Conservation (phyloP, 371 early-diverging fungal species). For the Mortierella sp. region DNA sequence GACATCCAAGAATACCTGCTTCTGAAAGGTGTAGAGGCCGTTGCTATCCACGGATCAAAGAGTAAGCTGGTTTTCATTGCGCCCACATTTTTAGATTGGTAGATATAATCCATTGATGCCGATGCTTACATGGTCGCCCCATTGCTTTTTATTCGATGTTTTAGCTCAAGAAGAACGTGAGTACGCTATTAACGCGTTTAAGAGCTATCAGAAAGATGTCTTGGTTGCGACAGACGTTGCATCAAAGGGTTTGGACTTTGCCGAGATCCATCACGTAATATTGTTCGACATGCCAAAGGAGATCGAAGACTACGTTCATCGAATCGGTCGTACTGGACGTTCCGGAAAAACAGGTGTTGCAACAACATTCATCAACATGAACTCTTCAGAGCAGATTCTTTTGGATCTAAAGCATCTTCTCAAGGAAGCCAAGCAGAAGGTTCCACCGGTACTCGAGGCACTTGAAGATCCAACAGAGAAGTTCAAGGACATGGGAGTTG, state of each 20-base stretch:
- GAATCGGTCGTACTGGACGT: conserved; percentile 99
- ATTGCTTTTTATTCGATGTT: not conserved
- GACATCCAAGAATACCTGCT: conserved; percentile 96
- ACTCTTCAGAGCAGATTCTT: conserved; percentile 87
- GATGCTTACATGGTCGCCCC: not conserved
- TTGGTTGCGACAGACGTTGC: conserved; percentile 95
- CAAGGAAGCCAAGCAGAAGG: conserved; percentile 91
- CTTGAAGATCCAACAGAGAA: conserved; percentile 91
- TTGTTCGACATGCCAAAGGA: conserved; percentile 97
- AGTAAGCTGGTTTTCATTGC: conserved; percentile 58
- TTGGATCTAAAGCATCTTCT: conserved; percentile 94
- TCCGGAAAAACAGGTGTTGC: conserved; percentile 96
- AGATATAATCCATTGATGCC: no score
- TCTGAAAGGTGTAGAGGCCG: conserved; percentile 93
- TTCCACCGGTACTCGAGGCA: conserved; percentile 88
- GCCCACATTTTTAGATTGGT: not conserved
- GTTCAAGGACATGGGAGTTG: conserved; percentile 62
- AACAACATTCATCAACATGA: conserved; percentile 94
- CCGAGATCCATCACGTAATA: conserved; percentile 92
- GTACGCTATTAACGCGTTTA: conserved; percentile 84
- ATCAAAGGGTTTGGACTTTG: conserved; percentile 92
- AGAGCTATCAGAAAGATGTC: conserved; percentile 83
- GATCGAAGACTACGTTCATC: conserved; percentile 97
- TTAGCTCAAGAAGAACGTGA: conserved; percentile 85
- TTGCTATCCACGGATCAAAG: conserved; percentile 96